Conservation (phyloP, 2,329 filamentous ascomycete species). For the Metarhizium brunneum region DNA sequence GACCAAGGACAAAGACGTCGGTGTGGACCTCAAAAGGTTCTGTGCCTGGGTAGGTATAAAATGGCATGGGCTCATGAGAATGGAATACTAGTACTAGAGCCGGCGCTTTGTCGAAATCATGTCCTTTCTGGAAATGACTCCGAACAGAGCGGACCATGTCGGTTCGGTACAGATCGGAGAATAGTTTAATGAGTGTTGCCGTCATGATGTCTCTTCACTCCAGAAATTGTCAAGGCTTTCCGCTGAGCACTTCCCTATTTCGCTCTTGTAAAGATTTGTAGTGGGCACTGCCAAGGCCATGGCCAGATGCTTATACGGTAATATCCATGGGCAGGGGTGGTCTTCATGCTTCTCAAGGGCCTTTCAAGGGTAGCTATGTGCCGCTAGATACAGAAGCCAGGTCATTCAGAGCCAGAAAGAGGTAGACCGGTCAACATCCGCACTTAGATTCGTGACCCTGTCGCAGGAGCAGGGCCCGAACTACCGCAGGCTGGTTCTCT, state of each 20-base stretch:
- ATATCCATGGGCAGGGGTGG: conserved; percentile 8
- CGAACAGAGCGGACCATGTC: conserved; percentile 2
- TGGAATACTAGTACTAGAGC: not conserved
- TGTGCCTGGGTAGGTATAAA: conserved; percentile 1
- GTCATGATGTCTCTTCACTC: not conserved
- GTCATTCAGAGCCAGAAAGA: not conserved
- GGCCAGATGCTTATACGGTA: conserved; percentile 6
- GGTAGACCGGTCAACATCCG: not conserved
- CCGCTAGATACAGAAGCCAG: not conserved
- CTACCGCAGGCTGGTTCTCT: not conserved
- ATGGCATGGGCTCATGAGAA: not conserved
- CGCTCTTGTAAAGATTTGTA: not conserved
- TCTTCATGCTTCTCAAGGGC: not conserved
- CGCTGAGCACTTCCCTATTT: conserved; percentile 2
- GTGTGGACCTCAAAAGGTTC: conserved; percentile 6
- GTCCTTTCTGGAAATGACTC: conserved; percentile 4
- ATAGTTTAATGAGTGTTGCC: conserved; percentile 9
- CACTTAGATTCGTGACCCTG: not conserved
- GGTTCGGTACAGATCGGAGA: conserved; percentile 6
- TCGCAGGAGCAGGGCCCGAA: not conserved
- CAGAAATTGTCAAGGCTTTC: not conserved
- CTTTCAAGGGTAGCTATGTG: not conserved
- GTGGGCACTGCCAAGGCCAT: conserved; percentile 2
- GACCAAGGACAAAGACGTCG: not conserved
- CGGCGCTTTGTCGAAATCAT: not conserved